Evolutionary conservation across 1,284 basidiomycete genomes (phyloP), one percentile per base, ranked within the genome.

Genomic region (Puccinia novopanici): DNA sequence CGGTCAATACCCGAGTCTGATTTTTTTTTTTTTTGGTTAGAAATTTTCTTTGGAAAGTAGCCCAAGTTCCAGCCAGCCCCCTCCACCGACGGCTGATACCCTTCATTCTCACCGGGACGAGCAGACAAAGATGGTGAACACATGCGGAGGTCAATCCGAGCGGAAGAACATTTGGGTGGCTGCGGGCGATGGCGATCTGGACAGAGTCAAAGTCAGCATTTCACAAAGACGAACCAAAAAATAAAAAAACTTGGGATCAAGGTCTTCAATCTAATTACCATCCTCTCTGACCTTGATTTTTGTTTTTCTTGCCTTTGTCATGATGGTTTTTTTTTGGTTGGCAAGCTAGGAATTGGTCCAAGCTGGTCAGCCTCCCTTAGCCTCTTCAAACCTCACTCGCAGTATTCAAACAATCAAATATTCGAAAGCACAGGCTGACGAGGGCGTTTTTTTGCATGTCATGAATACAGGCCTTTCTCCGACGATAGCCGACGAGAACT

Each of bases 121-220:
- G 45, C 8, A 52, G 50, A 52, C 19, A 19, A 74, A 15, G 40
- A 76, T 76, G 75, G 45, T 52, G 27, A 68, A 76, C 40, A 15
- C 65, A n/a, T 34, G 65, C 42, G 34, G 37, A 27, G 75, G 40
- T 12, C 61, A 40, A 42, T 22, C 61, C 52, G 76, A 70, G 55
- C 30, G 82, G 75, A 91, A 90, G 85, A 95, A 96, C 86, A 91
- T 96, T 67, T 96, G 94, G 94, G 89, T 95, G 40, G 94, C 94
- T 37, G 92, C 94, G 0, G 91, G 90, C 37, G 93, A 96, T 85
- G 94, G 94, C 63, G 92, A 95, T 83, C 82, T 90, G n/a, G 86
- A 86, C 24, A 82, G 87, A 2, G 88, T 88, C 63, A 84, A 82
- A 70, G 70, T 83, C 75, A 82, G 82, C 22, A 83, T 13, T 75